Evolutionary conservation across 148 eudicot species (phyloP), one percentile per base, ranked within the genome.

Genomic region (Silene conica): DNA sequence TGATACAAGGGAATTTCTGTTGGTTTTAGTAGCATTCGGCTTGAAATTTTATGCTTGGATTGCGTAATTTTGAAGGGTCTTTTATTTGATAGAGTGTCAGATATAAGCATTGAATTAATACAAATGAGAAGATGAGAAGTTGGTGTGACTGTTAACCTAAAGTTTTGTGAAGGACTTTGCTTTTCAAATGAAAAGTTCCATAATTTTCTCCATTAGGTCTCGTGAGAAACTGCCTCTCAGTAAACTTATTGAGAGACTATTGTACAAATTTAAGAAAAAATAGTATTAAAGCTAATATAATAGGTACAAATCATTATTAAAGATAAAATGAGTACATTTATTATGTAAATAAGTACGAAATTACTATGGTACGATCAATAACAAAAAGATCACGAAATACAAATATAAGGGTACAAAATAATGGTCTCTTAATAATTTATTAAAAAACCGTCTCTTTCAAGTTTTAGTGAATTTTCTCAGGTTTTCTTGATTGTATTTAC

Each of bases 71-170:
- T 54, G 41, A 41, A 14, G 41, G 68, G 52, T 60, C 38, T 46
- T 46, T 14, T 68, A 69, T 48, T 48, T 48, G 54, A 48, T 10
- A 48, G 77, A 77, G 73, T 64, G 80, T 74, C 67, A 73, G 62
- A 67, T 72, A 56, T 12, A 74, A 66, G 70, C 23, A 46, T 72
- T 67, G 52, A 56, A 45, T 19, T 77, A 71, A 67, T 61, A 50
- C 52, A 70, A 20, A 68, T 68, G 63, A 67, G 77, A 76, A 9
- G 78, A 67, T 78, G 31, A 48, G 77, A 69, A 74, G 81, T 79
- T 55, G 81, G 62, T 79, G 77, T 45, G 77, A 69, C 45, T 3
- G 81, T 41, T 79, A 73, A 69, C 77, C 81, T 73, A 79, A 78
- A 62, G 67, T 6, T 0, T 41, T 38, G 1, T 14, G 10, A 26